A percentile compares a stretch with the other conserved stretches of the same genome.
Conservation (phyloP, 331 rosid species). For the Cydonia oblonga region DNA sequence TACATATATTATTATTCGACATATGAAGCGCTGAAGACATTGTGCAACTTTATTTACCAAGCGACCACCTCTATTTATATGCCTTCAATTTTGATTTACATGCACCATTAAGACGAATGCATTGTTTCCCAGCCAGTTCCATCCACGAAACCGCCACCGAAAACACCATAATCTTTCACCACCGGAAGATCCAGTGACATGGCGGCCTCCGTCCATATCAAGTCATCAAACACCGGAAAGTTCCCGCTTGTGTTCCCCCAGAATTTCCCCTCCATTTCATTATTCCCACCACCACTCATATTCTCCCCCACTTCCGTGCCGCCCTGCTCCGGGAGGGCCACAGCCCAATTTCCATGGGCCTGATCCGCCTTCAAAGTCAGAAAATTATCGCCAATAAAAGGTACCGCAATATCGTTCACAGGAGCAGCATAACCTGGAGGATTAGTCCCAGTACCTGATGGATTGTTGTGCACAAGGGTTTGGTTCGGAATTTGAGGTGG, state of each 20-base stretch:
- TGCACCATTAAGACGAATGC: slow-evolving; percentile 46
- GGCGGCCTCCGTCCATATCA: slow-evolving; percentile 63
- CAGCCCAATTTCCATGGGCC: not conserved
- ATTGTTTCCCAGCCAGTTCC: slow-evolving; percentile 32
- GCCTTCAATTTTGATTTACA: slow-evolving; percentile 8
- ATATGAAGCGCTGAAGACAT: too few species aligned
- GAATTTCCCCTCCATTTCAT: slow-evolving; percentile 4
- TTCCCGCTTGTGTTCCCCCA: slow-evolving; percentile 29
- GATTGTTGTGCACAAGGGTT: not conserved
- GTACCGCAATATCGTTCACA: too few species aligned
- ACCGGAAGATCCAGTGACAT: slow-evolving; percentile 53
- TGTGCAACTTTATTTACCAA: not conserved
- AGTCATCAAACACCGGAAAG: slow-evolving; percentile 33
- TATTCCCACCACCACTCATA: not conserved
- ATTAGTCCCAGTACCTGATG: not conserved
- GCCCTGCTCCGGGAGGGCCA: not conserved
- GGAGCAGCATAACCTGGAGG: not conserved
- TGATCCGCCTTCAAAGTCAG: not conserved
- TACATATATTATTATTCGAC: too few species aligned
- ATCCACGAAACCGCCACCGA: slow-evolving; percentile 22
- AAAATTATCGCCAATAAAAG: not conserved
- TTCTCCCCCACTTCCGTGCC: not conserved
- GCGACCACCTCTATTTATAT: not conserved
- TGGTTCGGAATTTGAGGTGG: not conserved
- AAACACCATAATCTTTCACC: slow-evolving; percentile 15